Evolutionary conservation across 2,329 filamentous ascomycete genomes (phyloP), one percentile per base, ranked within the genome.

Genomic region (Cephalotrichum gorgonifer): DNA sequence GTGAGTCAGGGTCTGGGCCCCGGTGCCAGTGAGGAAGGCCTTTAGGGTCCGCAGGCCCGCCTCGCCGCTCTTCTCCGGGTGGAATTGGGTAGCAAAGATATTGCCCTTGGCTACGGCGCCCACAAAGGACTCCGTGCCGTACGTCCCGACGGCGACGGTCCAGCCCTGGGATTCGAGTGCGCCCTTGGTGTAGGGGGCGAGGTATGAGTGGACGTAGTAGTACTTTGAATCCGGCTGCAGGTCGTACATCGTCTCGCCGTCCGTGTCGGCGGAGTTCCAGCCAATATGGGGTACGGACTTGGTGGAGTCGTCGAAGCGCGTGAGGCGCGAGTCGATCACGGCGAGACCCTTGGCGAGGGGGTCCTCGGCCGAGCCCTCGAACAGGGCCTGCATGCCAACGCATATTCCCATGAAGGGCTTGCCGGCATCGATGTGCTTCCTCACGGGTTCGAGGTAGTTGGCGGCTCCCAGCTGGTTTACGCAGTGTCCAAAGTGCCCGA

Each of bases 281-380:
- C 93, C 93, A 64, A 98, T 98, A 69, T 98, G 94, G 35, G 93
- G 93, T n/a, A 98, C 94, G 33, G 89, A 83, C 70, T 97, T 97
- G 58, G 78, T 71, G 28, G 67, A 64, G 62, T 87, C 81, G 62
- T 88, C 72, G 69, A 98, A 98, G 52, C 83, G 83, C 61, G 79
- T 74, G 54, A 98, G 76, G 11, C 69, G 71, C 35, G 78, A 79
- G 42, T 83, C 81, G 53, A 97, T 81, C 26, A 95, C 43, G 5
- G 84, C 85, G 44, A 98, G 71, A 1, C 93, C 93, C 2, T 81
- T 68, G 14, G 88, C 81, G 17, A 73, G 66, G 1, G 81, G 71
- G 55, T 88, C 83, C 64, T 98, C 93, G 38, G 81, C 79, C 0
- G 93, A 97, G 8, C 86, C 85, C 56, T 87, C 76, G 61, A 96